Base-by-base conservation (phyloP, 2,329 filamentous ascomycete genomes). In the Passalora sequoiae region DNA sequence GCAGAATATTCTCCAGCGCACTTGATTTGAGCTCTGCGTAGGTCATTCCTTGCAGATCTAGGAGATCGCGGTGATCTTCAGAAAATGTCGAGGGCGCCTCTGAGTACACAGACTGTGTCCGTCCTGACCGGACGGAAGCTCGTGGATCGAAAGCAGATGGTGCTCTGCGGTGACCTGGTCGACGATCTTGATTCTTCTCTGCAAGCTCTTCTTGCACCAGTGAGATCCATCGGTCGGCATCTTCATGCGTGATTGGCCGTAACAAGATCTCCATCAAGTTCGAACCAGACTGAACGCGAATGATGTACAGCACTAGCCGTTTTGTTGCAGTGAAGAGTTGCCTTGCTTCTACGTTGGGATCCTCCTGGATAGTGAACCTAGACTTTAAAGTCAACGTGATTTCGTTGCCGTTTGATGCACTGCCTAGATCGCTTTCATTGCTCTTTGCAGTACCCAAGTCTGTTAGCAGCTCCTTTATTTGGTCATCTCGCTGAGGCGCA, bases 251-350 rank as follows among this genome's bases (percentile, higher is more conserved):
- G 52, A 96, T 89, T 12, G 88, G 88, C 60, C 92, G 94, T 53
- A 95, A 84, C 56, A 98, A 79, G 50, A 98, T 95, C 50, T 97
- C 89, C 66, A 97, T 81, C n/a, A 98, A 77, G 58, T 91, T 95
- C 39, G 82, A 72, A 6, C 92, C 92, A 2, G 86, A 88, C 66
- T 98, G 94, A 25, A 98, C 85, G 46, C 92, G 85, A 61, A 98
- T 97, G 64, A 98, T 97, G 68, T 97, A 98, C 50, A 98, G 73
- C 29, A 97, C 85, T 61, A 92, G 95, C 58, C 92, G 83, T 70
- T 98, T 98, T 2, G 92, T 97, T 69, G 97, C 92, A 81, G 96
- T 97, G 65, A 96, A 96, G 3, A 98, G 75, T 1, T 89, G 77
- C 68, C 97, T 96, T 51, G 92, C 75, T 47, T 92, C 86, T 3